Evolutionary conservation across 306 rosid species (phyloP).

Genomic region (Pachyrhizus erosus): DNA sequence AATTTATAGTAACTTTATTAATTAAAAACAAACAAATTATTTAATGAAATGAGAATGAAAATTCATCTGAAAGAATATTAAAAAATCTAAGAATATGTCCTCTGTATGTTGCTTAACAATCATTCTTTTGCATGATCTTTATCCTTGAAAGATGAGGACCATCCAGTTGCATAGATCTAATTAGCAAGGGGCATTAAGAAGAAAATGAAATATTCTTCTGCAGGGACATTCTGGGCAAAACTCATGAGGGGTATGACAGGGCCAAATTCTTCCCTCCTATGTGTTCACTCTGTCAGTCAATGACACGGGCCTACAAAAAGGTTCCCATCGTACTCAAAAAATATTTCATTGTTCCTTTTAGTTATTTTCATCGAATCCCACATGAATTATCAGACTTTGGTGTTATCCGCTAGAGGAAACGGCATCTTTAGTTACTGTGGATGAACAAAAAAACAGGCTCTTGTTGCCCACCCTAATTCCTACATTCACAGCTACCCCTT

Average conservation of each 20-base stretch:
- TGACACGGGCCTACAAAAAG: constrained; percentile 2
- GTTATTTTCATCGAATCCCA: constrained; percentile 25
- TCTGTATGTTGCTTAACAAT: constrained; percentile 32
- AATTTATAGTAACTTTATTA: neutral
- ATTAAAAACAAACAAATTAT: neutral
- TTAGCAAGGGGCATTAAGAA: constrained; percentile 51
- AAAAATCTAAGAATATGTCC: neutral
- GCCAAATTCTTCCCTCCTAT: constrained; percentile 12
- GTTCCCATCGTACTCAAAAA: neutral
- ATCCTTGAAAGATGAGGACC: constrained; percentile 49
- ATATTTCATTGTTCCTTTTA: constrained; percentile 24
- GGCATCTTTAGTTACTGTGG: constrained; percentile 43
- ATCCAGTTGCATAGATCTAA: constrained; percentile 68
- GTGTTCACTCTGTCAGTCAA: constrained; percentile 5
- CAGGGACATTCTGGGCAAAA: constrained; percentile 50
- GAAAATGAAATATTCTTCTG: constrained; percentile 75
- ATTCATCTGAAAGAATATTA: neutral
- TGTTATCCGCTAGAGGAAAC: constrained; percentile 13
- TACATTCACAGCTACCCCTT: constrained; percentile 40
- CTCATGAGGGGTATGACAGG: constrained; percentile 48
- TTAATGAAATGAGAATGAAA: neutral
- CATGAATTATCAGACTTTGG: neutral
- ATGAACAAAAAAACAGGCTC: neutral
- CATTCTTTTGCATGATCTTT: constrained; percentile 54
- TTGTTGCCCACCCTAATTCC: neutral